These are phyloP conservation scores for Tremella fuciformis DNA, from an alignment of 768 basidiomycete genomes.

Conservation along the genomic window DNA sequence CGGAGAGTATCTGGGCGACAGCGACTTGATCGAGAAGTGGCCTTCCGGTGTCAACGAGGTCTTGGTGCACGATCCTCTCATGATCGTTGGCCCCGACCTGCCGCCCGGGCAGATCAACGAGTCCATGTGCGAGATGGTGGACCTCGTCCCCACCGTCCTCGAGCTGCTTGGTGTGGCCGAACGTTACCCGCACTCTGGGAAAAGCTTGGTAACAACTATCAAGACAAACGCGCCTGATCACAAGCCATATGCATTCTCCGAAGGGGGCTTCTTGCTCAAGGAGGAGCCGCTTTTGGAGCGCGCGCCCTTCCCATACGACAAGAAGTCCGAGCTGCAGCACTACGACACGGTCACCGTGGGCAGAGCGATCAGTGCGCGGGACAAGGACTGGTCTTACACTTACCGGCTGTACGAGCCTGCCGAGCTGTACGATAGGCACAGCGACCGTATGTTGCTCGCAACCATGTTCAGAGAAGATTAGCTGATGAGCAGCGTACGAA, in stretches of 20 bases:
- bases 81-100: conserved; percentile 12
- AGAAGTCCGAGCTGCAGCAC: conserved; percentile 8
- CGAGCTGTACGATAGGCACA: conserved; percentile 3
- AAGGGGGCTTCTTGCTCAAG: conserved; percentile 9
- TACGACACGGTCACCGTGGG: conserved; percentile 4
- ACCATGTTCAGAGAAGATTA: no score
- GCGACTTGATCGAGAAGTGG: conserved; percentile 12
- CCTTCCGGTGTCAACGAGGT: conserved; percentile 10
- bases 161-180: conserved; percentile 7
- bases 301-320: conserved; percentile 9
- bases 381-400: conserved; percentile 10
- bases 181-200: conserved; percentile 11
- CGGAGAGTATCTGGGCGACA: conserved; percentile 13
- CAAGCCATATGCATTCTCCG: conserved; percentile 9
- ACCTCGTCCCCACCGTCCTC: conserved; percentile 11
- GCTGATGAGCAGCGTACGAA: background rate
- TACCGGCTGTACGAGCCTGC: conserved; percentile 11
- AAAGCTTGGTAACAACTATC: conserved; percentile 1
- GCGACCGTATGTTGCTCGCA: background rate
- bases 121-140: conserved; percentile 9
- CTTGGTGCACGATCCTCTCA: conserved; percentile 8
- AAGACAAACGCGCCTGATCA: background rate
- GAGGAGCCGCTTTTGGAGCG: conserved; percentile 8
- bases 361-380: conserved; percentile 1
- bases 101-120: background rate